These are phyloP conservation scores for Eutrema salsugineum DNA, from an alignment of 441 rosid genomes.

Conservation along the genomic window DNA sequence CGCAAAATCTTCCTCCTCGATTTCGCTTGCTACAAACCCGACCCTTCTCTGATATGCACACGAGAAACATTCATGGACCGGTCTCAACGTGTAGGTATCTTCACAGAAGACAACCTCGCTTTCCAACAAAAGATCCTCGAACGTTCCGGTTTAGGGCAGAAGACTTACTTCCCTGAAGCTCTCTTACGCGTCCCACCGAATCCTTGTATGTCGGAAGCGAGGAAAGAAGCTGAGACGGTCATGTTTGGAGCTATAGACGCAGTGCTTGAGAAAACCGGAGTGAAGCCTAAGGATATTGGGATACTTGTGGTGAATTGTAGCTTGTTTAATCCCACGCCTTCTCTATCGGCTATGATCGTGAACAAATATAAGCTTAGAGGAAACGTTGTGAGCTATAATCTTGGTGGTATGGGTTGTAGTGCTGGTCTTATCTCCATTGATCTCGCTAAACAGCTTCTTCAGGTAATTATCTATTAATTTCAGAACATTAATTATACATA, in stretches of 20 bases:
- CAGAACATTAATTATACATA: not conserved
- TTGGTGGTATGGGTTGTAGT: conserved; percentile 82
- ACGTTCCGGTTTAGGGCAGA: conserved; percentile 61
- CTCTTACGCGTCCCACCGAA: conserved; percentile 46
- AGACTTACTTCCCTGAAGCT: conserved; percentile 60
- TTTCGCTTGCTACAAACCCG: conserved; percentile 66
- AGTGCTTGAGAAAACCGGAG: conserved; percentile 54
- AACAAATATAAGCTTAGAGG: conserved; percentile 66
- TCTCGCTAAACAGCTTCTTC: conserved; percentile 64
- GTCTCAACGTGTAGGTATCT: conserved; percentile 36
- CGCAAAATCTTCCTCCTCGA: conserved; percentile 48
- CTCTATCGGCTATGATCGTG: conserved; percentile 62
- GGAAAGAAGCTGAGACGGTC: conserved; percentile 60
- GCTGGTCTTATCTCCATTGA: conserved; percentile 68
- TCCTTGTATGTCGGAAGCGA: conserved; percentile 66
- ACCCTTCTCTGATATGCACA: conserved; percentile 43
- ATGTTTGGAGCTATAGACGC: conserved; percentile 70
- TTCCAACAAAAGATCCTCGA: conserved; percentile 70
- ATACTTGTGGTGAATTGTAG: conserved; percentile 64
- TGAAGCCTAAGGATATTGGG: conserved; percentile 60
- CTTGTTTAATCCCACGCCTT: conserved; percentile 71
- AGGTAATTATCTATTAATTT: conserved; percentile 33
- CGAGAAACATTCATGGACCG: conserved; percentile 59
- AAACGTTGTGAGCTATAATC: conserved; percentile 58
- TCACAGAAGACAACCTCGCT: conserved; percentile 55